Evolutionary conservation across 2,329 filamentous ascomycete genomes (phyloP), one percentile per base, ranked within the genome.

Genomic region (Ophiostoma piceae): DNA sequence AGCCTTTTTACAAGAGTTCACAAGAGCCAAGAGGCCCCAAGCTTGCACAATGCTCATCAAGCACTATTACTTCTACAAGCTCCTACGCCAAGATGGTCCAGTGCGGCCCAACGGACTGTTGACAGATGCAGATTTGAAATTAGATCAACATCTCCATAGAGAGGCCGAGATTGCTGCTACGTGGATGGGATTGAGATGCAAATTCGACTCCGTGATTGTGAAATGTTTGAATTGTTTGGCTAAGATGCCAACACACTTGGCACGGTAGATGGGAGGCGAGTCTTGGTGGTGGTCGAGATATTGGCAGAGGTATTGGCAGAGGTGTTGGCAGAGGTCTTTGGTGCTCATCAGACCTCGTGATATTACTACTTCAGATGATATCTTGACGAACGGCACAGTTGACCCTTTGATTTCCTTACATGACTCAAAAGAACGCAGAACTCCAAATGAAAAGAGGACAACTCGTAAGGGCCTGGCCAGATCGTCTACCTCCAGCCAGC

Each of bases 71-170:
- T 47, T 47, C 43, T 47, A 47, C 43, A 47, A 47, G 43, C 43
- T 47, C 43, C 43, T 47, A 47, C 43, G 43, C 43, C 43, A 47
- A 47, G 43, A 47, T 47, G 43, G 43, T 47, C 14, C 14, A 47
- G 16, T 47, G 43, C 43, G 43, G 16, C 16, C 43, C 43, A 47
- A 26, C 51, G 51, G 22, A 54, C 41, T 43, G 12, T 16, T 14
- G 41, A 16, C 51, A 26, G 51, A 57, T 57, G 51, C 51, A 57
- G 3, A 57, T 26, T 57, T 57, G 22, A 26, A 57, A 57, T 57
- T 57, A 57, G 51, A 57, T 57, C 51, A 57, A 57, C 51, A 57
- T 57, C 9, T 57, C 51, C 51, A 57, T 57, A 14, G 51, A 57
- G n/a, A 26, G 51, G 16, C 51, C 51, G 51, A 57, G 9, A 57